A percentile compares a stretch with the other conserved stretches of the same genome.
Conservation (phyloP, 1,284 basidiomycete species). For the Athelia psychrophila region DNA sequence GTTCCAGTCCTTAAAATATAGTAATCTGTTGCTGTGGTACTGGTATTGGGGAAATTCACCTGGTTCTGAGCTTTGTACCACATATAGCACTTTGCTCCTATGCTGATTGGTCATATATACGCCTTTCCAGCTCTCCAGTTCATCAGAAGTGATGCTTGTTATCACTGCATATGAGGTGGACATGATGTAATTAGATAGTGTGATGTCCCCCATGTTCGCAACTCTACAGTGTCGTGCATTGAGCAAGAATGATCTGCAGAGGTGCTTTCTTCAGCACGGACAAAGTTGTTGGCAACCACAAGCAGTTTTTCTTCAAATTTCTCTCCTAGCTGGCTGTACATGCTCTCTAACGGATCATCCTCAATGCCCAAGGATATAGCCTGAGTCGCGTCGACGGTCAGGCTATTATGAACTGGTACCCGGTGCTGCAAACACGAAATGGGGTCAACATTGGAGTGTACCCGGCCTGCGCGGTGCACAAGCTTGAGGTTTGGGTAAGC, state of each 20-base stretch:
- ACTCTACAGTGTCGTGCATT: not conserved
- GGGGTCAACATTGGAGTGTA: constrained; percentile 30
- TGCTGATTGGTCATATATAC: not conserved
- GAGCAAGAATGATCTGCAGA: not conserved
- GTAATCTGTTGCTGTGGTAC: constrained; percentile 16
- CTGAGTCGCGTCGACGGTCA: not conserved
- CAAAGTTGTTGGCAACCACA: not conserved
- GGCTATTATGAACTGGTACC: constrained; percentile 4
- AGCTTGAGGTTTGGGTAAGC: constrained; percentile 25
- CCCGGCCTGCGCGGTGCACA: constrained; percentile 23
- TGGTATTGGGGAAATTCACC: constrained; percentile 9
- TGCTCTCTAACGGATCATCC: not conserved
- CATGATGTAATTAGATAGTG: not conserved
- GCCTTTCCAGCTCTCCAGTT: not conserved
- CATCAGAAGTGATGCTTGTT: not conserved
- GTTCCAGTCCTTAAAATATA: constrained; percentile 19
- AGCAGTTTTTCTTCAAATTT: not conserved
- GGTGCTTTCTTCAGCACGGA: not conserved
- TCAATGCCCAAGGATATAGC: not conserved
- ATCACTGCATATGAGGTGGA: not conserved
- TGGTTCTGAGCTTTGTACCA: not conserved
- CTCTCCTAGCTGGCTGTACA: not conserved
- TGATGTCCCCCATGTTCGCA: not conserved
- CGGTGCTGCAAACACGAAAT: constrained; percentile 14
- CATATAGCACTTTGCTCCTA: not conserved